These are phyloP conservation scores for Isochrysis galbana DNA, from an alignment of 78 protist genomes.

Conservation along the genomic window DNA sequence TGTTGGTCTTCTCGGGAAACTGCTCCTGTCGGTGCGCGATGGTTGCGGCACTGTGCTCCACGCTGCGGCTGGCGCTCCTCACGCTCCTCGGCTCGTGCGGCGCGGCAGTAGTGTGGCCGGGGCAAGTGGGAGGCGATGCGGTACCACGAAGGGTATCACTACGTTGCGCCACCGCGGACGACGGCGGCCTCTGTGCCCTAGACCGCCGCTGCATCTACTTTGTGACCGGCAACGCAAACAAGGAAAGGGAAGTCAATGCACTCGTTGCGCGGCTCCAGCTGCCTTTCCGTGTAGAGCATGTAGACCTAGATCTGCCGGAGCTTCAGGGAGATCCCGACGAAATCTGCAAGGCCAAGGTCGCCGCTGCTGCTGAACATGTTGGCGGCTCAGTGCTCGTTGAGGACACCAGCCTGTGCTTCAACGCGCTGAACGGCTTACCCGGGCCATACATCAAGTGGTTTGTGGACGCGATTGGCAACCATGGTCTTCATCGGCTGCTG, in stretches of 20 bases:
- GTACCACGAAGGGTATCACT: too few relatives aligned
- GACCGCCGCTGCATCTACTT: neutral
- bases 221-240: neutral
- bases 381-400: neutral
- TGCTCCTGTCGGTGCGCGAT: too few relatives aligned
- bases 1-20: too few relatives aligned
- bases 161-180: too few relatives aligned
- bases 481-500: neutral
- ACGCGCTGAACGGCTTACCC: neutral
- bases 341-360: neutral
- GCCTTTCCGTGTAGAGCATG: neutral
- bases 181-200: too few relatives aligned
- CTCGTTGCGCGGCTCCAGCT: too few relatives aligned
- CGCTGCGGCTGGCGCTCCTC: too few relatives aligned
- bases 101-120: too few relatives aligned
- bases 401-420: slow-evolving; percentile 3
- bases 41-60: too few relatives aligned
- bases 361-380: neutral
- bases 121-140: too few relatives aligned
- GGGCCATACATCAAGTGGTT: slow-evolving; percentile 27
- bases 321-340: neutral
- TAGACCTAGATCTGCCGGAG: slow-evolving; percentile 13
- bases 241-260: neutral
- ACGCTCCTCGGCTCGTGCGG: too few relatives aligned
- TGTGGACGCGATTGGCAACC: neutral